Percentiles rank a stretch among this genome's conserved stretches.
Conservation (phyloP, 257 asterid genomes). For the Solanum verrucosum region DNA sequence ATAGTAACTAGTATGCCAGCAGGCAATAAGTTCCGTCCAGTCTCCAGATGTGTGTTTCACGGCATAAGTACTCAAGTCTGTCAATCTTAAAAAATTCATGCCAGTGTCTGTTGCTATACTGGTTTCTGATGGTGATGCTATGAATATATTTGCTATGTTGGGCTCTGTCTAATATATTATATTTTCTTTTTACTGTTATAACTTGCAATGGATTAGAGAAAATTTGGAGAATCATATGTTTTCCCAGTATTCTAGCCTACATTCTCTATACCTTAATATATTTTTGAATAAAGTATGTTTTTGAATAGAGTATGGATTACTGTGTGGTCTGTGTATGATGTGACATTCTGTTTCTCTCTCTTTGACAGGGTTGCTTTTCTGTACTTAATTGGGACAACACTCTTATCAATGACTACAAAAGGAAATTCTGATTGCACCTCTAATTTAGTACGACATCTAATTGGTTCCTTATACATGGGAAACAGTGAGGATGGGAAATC, state of each 20-base stretch:
- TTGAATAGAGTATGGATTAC: background rate
- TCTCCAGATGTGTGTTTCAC: background rate
- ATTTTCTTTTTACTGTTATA: background rate
- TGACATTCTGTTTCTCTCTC: background rate
- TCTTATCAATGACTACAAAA: constrained; percentile 3
- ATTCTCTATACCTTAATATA: background rate
- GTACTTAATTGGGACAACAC: background rate
- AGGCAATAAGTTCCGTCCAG: background rate
- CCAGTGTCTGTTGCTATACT: background rate
- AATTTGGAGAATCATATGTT: background rate
- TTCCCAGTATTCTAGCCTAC: background rate
- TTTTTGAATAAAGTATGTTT: background rate
- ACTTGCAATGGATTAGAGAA: background rate
- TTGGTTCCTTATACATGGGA: constrained; percentile 44
- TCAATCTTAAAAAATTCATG: background rate
- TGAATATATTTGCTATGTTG: background rate
- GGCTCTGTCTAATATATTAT: background rate
- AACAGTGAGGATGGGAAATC: constrained; percentile 62
- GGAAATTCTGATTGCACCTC: background rate
- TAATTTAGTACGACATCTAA: background rate
- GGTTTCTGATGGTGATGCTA: background rate
- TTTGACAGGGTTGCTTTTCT: background rate
- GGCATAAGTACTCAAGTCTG: background rate
- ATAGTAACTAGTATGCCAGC: background rate
- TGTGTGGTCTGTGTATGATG: background rate